Conservation (phyloP, 768 basidiomycete species). For the Pleurotus eryngii region DNA sequence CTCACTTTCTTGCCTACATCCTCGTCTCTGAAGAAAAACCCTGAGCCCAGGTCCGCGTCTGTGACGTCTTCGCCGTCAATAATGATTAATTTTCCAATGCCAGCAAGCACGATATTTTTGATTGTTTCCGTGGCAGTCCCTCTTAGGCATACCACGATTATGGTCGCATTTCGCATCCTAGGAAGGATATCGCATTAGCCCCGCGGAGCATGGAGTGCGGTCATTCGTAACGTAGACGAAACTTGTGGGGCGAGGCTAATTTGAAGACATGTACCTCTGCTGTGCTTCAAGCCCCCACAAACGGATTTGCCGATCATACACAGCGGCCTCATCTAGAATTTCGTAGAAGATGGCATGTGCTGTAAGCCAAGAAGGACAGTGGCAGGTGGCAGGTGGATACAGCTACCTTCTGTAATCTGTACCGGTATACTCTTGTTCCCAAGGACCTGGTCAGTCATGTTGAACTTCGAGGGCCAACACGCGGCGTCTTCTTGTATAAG, state of each 20-base stretch:
- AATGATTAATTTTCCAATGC: slow-evolving; percentile 86
- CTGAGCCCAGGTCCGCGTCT: slow-evolving; percentile 85
- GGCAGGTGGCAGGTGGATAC: not conserved
- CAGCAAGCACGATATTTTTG: slow-evolving; percentile 97
- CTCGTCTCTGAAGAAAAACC: slow-evolving; percentile 92
- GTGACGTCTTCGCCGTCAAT: slow-evolving; percentile 73
- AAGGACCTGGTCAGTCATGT: slow-evolving; percentile 2
- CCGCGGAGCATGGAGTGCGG: not conserved
- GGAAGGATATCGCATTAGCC: slow-evolving; percentile 14
- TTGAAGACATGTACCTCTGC: slow-evolving; percentile 58
- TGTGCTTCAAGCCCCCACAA: slow-evolving; percentile 99
- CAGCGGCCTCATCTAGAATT: slow-evolving; percentile 13
- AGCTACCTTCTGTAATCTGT: slow-evolving; percentile 6
- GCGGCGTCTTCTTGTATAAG: not conserved
- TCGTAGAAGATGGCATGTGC: not conserved
- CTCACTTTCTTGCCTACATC: slow-evolving; percentile 88
- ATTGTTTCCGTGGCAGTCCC: slow-evolving; percentile 91
- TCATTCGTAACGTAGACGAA: not conserved
- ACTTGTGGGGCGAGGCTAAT: slow-evolving; percentile 7
- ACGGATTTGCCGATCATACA: slow-evolving; percentile 93
- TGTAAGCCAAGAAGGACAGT: not conserved
- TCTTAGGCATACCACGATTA: slow-evolving; percentile 73
- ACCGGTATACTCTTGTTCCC: slow-evolving; percentile 6
- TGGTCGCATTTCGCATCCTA: slow-evolving; percentile 93
- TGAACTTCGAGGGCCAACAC: not conserved